A percentile compares a stretch with the other conserved stretches of the same genome.
These are phyloP conservation scores for Ceratocystis albifundus DNA, from an alignment of 2,329 filamentous ascomycete genomes.

Conservation along the genomic window DNA sequence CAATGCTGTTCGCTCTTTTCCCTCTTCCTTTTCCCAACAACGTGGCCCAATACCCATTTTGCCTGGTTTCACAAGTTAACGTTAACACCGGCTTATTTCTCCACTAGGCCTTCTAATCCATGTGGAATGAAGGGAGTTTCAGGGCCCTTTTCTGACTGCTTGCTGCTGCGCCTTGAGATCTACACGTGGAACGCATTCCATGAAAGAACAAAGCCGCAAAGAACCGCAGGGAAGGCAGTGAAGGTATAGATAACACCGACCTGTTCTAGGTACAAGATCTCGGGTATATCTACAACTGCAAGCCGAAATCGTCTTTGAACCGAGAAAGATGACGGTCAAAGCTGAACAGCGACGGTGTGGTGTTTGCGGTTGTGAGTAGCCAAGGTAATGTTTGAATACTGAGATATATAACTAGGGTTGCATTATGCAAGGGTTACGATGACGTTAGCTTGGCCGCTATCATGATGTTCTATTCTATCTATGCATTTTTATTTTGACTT, in stretches of 20 bases:
- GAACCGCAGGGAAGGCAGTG: too few species aligned
- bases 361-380: too few species aligned
- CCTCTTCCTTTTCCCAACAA: not conserved
- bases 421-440: not conserved
- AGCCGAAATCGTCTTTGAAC: not conserved
- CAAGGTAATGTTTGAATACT: too few species aligned
- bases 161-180: slow-evolving; percentile 7
- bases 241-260: not conserved
- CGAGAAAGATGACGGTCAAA: not conserved
- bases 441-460: not conserved
- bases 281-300: not conserved
- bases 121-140: not conserved
- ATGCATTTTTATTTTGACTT: not conserved
- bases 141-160: not conserved
- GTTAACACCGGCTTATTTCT: not conserved
- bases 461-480: not conserved
- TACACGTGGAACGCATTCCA: not conserved
- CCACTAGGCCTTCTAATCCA: not conserved
- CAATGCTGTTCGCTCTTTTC: not conserved
- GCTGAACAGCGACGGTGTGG: not conserved
- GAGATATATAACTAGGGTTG: not conserved
- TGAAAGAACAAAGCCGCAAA: not conserved
- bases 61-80: not conserved
- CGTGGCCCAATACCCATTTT: not conserved
- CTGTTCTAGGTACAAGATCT: not conserved